Conservation (phyloP, 768 basidiomycete genomes). For the Macrocybe gigantea region DNA sequence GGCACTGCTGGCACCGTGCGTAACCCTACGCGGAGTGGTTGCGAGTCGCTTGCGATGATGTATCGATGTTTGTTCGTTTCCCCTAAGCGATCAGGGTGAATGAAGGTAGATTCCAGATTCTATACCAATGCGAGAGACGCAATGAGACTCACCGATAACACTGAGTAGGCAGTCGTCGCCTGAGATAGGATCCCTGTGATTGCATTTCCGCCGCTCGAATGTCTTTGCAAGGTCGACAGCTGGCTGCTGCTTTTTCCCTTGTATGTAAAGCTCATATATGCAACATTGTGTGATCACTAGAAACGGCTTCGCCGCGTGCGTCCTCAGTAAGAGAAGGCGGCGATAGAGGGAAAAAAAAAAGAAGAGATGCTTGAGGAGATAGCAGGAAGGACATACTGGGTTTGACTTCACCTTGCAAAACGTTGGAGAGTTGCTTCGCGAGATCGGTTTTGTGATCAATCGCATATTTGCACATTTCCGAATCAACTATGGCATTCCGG, state of each 20-base stretch:
- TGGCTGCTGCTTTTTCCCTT: constrained; percentile 66
- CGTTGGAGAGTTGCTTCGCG: constrained; percentile 62
- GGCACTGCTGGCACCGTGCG: constrained; percentile 81
- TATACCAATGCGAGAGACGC: not conserved
- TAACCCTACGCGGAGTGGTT: constrained; percentile 61
- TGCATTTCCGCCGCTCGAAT: constrained; percentile 92
- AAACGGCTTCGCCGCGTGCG: constrained; percentile 36
- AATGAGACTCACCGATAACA: constrained; percentile 63
- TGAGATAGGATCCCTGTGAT: constrained; percentile 83
- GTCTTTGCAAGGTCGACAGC: constrained; percentile 87
- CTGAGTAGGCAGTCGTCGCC: constrained; percentile 78
- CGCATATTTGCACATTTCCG: constrained; percentile 72
- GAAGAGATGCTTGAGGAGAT: not conserved
- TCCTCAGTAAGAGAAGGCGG: constrained; percentile 2
- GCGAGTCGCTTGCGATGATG: constrained; percentile 80
- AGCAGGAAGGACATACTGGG: constrained; percentile 60
- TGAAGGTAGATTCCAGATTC: not conserved
- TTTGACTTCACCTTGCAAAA: constrained; percentile 86
- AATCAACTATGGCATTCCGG: constrained; percentile 54
- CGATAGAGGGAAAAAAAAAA: no score
- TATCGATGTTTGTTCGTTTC: constrained; percentile 90
- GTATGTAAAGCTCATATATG: constrained; percentile 88
- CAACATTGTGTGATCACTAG: constrained; percentile 99
- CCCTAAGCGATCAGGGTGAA: constrained; percentile 33
- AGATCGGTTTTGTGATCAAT: constrained; percentile 71